Conservation (phyloP, 2,329 filamentous ascomycete genomes). For the Clarireedia hainanense region DNA sequence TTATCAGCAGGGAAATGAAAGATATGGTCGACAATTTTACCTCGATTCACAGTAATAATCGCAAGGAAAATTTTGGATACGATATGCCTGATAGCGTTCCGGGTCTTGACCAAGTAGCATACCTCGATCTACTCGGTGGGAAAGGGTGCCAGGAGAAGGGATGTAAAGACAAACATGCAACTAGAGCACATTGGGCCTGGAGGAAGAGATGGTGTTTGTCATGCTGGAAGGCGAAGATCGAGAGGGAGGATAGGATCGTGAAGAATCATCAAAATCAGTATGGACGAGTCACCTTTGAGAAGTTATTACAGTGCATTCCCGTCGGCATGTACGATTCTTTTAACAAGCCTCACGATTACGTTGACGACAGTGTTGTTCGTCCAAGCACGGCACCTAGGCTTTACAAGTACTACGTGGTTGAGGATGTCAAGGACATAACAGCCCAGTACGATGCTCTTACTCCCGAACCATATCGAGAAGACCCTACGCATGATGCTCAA, state of each 20-base stretch:
- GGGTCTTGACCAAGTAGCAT: constrained; percentile 21
- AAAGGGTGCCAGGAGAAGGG: constrained; percentile 24
- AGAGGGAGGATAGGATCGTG: constrained; percentile 25
- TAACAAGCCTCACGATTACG: constrained; percentile 26
- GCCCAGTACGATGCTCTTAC: constrained; percentile 23
- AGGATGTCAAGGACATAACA: constrained; percentile 22
- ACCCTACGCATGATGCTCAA: constrained; percentile 20
- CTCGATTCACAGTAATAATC: constrained; percentile 25
- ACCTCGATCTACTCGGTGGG: constrained; percentile 25
- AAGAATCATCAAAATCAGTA: constrained; percentile 20
- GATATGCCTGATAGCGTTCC: constrained; percentile 21
- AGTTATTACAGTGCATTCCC: constrained; percentile 27
- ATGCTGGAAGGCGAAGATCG: constrained; percentile 25
- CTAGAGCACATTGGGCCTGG: constrained; percentile 29
- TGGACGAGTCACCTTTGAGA: constrained; percentile 16
- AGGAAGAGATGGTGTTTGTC: constrained; percentile 24
- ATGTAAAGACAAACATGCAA: constrained; percentile 21
- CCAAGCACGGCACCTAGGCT: constrained; percentile 15
- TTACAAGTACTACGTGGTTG: constrained; percentile 24
- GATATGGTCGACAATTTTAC: constrained; percentile 17
- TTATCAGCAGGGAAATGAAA: constrained; percentile 18
- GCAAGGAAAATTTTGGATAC: constrained; percentile 24
- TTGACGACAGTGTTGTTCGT: constrained; percentile 14
- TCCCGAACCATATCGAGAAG: constrained; percentile 18
- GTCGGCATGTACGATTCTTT: constrained; percentile 27